Percentiles rank a stretch among this genome's conserved stretches.
phyloP scores from a whole-genome alignment of 257 asterid species.

The Coffea eugenioides region DNA sequence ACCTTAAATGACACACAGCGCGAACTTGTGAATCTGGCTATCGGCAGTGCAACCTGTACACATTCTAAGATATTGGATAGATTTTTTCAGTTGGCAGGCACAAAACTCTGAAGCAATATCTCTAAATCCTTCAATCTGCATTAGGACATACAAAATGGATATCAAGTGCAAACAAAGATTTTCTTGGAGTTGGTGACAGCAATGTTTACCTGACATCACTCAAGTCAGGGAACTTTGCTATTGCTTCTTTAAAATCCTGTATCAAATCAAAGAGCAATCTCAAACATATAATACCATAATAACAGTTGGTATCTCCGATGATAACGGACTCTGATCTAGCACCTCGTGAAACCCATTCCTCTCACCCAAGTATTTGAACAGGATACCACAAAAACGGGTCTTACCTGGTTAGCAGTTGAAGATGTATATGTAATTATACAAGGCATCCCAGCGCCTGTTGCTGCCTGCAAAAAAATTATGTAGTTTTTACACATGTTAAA shows the following conservation, averaged over 20 bases:
- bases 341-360: not conserved
- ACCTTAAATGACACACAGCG: not conserved
- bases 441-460: constrained; percentile 88
- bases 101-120: constrained; percentile 50
- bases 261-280: not conserved
- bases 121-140: constrained; percentile 79
- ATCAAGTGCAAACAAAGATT: not conserved
- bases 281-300: not conserved
- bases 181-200: not conserved
- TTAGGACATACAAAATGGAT: not conserved
- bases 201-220: constrained; percentile 61
- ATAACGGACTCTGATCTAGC: not conserved
- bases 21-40: not conserved
- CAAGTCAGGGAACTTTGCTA: constrained; percentile 78
- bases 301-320: not conserved
- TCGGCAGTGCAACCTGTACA: not conserved
- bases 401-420: constrained; percentile 88
- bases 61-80: not conserved
- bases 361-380: not conserved
- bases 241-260: constrained; percentile 84
- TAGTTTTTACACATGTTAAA: not conserved
- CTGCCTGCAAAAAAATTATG: constrained; percentile 56
- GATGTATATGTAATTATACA: constrained; percentile 85
- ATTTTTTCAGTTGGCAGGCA: constrained; percentile 34
- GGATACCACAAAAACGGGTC: not conserved